Percentiles rank a stretch among this genome's conserved stretches.
These are phyloP conservation scores for Salix purpurea DNA, from an alignment of 345 rosid species.

Conservation along the genomic window DNA sequence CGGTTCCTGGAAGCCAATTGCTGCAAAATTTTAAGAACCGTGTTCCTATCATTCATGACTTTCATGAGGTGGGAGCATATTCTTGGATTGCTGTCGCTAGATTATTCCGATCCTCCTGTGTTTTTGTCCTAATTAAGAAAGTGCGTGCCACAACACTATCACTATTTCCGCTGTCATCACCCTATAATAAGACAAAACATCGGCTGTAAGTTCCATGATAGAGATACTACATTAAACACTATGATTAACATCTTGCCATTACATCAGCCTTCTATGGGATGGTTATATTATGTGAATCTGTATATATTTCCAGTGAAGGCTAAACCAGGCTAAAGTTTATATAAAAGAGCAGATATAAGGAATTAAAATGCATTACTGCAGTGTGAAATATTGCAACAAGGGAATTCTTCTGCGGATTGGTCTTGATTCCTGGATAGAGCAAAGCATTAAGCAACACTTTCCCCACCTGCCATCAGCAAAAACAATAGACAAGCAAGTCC, in stretches of 20 bases:
- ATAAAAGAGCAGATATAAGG: background rate
- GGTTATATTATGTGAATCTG: background rate
- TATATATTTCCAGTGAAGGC: background rate
- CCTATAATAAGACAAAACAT: constrained; percentile 41
- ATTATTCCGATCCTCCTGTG: constrained; percentile 69
- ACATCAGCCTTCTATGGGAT: background rate
- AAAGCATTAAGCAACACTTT: constrained; percentile 81
- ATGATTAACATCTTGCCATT: background rate
- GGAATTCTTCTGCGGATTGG: constrained; percentile 71
- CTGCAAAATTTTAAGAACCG: constrained; percentile 19
- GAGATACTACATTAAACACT: background rate
- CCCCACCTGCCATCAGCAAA: constrained; percentile 57
- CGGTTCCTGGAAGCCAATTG: constrained; percentile 4
- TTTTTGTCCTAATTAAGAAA: constrained; percentile 69
- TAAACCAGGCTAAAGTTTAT: background rate
- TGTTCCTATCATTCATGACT: background rate
- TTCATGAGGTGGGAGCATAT: constrained; percentile 66
- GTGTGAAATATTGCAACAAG: constrained; percentile 85
- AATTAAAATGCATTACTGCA: constrained; percentile 43
- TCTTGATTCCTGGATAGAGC: constrained; percentile 85
- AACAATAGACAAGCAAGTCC: constrained; percentile 7
- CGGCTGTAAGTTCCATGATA: background rate
- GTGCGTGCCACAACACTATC: constrained; percentile 60
- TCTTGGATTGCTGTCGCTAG: constrained; percentile 75
- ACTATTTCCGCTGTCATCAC: constrained; percentile 40